phyloP scores from a whole-genome alignment of 495 filamentous ascomycete species.

The Penicillium cinerascens region DNA sequence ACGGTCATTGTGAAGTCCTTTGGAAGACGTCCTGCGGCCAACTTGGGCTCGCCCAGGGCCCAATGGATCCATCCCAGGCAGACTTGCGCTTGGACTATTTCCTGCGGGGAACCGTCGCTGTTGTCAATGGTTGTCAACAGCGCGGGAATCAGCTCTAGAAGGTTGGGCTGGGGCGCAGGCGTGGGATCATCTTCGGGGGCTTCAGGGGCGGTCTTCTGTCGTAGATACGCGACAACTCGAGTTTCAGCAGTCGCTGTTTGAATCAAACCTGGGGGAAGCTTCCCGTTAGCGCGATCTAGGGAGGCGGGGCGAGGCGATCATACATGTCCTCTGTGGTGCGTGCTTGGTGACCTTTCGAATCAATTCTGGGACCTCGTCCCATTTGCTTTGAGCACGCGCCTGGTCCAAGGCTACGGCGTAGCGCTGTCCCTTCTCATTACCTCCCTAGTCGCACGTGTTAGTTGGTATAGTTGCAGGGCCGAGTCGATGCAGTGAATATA shows the following conservation, averaged over 20 bases:
- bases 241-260: constrained; percentile 71
- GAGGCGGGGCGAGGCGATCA: constrained; percentile 10
- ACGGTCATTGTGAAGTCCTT: constrained; percentile 53
- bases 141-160: constrained; percentile 59
- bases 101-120: constrained; percentile 55
- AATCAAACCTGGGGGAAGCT: constrained; percentile 57
- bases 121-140: constrained; percentile 64
- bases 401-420: constrained; percentile 79
- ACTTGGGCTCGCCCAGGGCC: constrained; percentile 61
- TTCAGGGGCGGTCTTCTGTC: constrained; percentile 34
- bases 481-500: background rate
- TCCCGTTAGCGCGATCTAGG: constrained; percentile 14
- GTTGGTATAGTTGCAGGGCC: constrained; percentile 4
- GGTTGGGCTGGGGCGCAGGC: constrained; percentile 46
- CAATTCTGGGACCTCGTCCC: constrained; percentile 86
- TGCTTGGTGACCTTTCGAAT: constrained; percentile 91
- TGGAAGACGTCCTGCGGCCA: constrained; percentile 61
- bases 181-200: constrained; percentile 15
- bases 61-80: constrained; percentile 83
- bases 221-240: constrained; percentile 54
- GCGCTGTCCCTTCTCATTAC: constrained; percentile 67
- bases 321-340: constrained; percentile 83
- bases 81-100: constrained; percentile 73
- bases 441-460: constrained; percentile 38
- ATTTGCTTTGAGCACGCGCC: constrained; percentile 81